Evolutionary conservation across 164 flowering plant genomes (phyloP), one percentile per base, ranked within the genome.

Genomic region (Macadamia integrifolia): DNA sequence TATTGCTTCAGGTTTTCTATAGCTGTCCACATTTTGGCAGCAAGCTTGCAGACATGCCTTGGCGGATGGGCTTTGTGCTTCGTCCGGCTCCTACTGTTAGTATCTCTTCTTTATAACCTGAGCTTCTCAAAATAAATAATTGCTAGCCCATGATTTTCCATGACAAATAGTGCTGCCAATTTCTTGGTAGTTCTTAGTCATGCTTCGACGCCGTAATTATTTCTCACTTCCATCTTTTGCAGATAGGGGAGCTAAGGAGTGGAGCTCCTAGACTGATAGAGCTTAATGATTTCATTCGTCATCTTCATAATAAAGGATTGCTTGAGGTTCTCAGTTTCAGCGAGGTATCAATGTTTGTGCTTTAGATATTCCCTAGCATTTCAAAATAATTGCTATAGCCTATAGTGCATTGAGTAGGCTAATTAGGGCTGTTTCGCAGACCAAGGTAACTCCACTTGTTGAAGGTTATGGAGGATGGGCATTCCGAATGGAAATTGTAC

Each of bases 391-490:
- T 49, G 43, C 18, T 14, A 59, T 35, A 23, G 35, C 48, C 18
- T 14, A 59, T 35, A 23, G 35, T 55, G 28, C 61, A 49, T 35
- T 72, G 42, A 40, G 29, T 57, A 28, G 35, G 23, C 74, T 64
- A 15, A 64, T 58, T 40, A 6, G 55, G 32, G 48, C 40, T 78
- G 50, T 66, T 76, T 62, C 63, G 68, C 88, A 94, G 99, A 92
- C 99, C 46, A 84, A 83, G 73, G 97, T 92, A 64, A 95, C 98
- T 72, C 99, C 98, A 43, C 83, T 95, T 64, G 99, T 95, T 64
- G 99, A 95, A 87, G 99, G 98, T 62, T 95, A 92, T 84, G 99
- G 99, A 73, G 99, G 99, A 53, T 95, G 97, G 97, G 99, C 98
- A 23, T 80, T 90, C 48, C 82, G 98, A 29, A 80, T 90, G 96